phyloP scores from a whole-genome alignment of 768 basidiomycete genomes.

The Vararia minispora region DNA sequence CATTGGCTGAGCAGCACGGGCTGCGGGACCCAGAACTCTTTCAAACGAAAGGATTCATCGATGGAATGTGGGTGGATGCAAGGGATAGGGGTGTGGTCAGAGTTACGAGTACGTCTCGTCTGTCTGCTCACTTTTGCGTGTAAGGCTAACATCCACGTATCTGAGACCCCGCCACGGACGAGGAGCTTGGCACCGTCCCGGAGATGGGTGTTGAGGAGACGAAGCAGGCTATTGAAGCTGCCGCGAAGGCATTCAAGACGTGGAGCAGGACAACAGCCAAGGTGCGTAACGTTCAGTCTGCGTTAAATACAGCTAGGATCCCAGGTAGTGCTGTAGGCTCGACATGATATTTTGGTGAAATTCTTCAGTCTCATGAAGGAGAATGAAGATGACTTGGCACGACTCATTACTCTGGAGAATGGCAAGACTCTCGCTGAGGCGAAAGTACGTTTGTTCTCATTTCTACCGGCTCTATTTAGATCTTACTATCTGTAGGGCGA shows the following conservation, averaged over 20 bases:
- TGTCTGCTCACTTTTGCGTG: background rate
- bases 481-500: conserved; percentile 44
- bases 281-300: conserved; percentile 27
- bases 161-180: conserved; percentile 85
- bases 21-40: conserved; percentile 71
- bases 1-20: conserved; percentile 37
- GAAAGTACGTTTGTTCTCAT: conserved; percentile 40
- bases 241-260: conserved; percentile 64
- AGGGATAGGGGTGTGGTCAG: conserved; percentile 56
- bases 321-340: conserved; percentile 33
- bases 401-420: conserved; percentile 90
- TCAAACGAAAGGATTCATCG: conserved; percentile 66
- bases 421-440: conserved; percentile 84
- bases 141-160: no score
- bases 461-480: background rate
- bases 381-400: conserved; percentile 76
- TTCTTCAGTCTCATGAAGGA: conserved; percentile 71
- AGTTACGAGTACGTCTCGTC: conserved; percentile 56
- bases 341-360: conserved; percentile 77
- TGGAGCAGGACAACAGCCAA: conserved; percentile 88
- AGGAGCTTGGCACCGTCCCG: conserved; percentile 75
- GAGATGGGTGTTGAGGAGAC: conserved; percentile 86
- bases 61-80: conserved; percentile 83
- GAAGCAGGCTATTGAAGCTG: conserved; percentile 74
- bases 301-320: background rate